Evolutionary conservation across 768 basidiomycete genomes (phyloP), one percentile per base, ranked within the genome.

Genomic region (Holtermannia corniformis): DNA sequence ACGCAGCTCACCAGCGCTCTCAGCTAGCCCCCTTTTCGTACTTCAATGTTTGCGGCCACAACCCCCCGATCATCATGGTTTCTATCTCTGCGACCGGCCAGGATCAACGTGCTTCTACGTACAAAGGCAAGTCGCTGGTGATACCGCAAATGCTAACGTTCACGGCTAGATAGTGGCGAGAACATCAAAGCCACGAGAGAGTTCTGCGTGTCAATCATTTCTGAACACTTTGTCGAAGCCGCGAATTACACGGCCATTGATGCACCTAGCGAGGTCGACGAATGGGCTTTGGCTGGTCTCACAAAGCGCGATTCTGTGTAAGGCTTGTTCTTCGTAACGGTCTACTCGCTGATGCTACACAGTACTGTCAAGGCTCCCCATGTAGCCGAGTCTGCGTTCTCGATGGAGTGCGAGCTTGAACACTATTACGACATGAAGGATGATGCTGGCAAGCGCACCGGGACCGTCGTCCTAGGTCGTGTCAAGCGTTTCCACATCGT

Each of bases 191-290:
- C 74, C 0, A 83, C 80, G 14, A 81, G 80, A 55, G 76, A 84
- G 63, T 88, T 87, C 68, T 81, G 81, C 5, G 79, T 83, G 47
- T 84, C 80, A 61, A 80, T 70, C 49, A 80, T 89, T 59, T 84
- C 81, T 51, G 83, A 86, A 67, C 72, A 80, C 0, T 75, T 75
- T 56, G 48, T 75, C 45, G 75, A 76, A 54, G 73, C 74, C 0
- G 60, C 71, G 4, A 75, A 76, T 50, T 72, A 65, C 57, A 72
- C 72, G 1, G 56, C 68, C 20, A 68, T 72, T 42, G 71, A 73
- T 46, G 54, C 68, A 3, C 73, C 75, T 0, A 49, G 55, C 10
- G 70, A 68, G 1, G 62, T 72, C 0, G 62, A 64, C 22, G 75
- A 76, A 54, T 76, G 73, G 73, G 62, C 47, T 10, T 37, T 73